phyloP scores from a whole-genome alignment of 306 rosid species.

The Fragaria ananassa region DNA sequence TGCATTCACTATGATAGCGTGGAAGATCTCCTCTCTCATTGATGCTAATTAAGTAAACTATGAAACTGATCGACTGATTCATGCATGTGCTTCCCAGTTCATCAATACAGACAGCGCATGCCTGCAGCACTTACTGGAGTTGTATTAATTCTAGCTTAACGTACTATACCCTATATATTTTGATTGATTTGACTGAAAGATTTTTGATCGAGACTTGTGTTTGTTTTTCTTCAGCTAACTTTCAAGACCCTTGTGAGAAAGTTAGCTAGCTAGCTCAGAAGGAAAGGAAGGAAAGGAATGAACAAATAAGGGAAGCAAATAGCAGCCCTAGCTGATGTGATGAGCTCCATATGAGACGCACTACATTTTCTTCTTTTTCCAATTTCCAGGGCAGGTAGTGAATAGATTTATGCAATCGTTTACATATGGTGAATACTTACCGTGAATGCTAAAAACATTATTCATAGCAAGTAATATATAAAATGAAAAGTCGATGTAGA shows the following conservation, averaged over 20 bases:
- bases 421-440: neutral
- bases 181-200: neutral
- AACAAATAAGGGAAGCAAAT: neutral
- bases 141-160: too few species aligned
- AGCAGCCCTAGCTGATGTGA: neutral
- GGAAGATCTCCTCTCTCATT: too few species aligned
- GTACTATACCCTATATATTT: too few species aligned
- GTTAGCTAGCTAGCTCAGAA: slow-evolving; percentile 27
- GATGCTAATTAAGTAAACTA: too few species aligned
- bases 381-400: neutral
- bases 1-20: too few species aligned
- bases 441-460: too few species aligned
- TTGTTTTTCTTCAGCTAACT: slow-evolving; percentile 14
- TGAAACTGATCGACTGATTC: too few species aligned
- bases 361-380: neutral
- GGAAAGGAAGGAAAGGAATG: too few species aligned
- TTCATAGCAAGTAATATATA: too few species aligned
- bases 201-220: neutral
- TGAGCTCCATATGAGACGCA: neutral
- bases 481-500: neutral
- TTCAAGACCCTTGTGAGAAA: slow-evolving; percentile 27
- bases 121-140: too few species aligned
- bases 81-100: too few species aligned
- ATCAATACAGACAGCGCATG: too few species aligned
- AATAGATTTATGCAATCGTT: neutral